Base-by-base conservation (phyloP, 116 monocot genomes). In the Zostera marina region DNA sequence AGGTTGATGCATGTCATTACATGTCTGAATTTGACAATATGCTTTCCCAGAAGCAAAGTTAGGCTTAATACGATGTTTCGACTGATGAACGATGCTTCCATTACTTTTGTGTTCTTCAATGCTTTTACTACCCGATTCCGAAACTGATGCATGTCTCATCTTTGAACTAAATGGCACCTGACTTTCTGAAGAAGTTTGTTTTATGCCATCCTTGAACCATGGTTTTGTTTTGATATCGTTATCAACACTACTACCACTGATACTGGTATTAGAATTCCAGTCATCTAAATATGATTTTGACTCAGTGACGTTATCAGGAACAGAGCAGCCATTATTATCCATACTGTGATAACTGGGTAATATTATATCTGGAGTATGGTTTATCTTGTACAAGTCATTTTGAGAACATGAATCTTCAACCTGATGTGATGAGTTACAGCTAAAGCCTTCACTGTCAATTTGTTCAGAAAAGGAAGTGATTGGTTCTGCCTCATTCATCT, bases 1-100 rank as follows among this genome's bases (percentile, higher is more conserved):
- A 48, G 64, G 67, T 53, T 71, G 68, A 42, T 69, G 70, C 23
- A 48, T 65, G 51, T 67, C 66, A 57, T 67, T 69, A 72, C 68
- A 76, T 3, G 72, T 68, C 47, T 87, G 55, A 67, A 56, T 53
- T 52, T 61, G 59, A 41, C 51, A 56, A 53, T 62, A 47, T 68
- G 60, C 60, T 72, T 72, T 79, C 45, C 77, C 81, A 45, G 54
- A 43, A 62, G 61, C 39, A 22, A 20, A 40, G 17, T 65, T 42
- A 46, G 14, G 41, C 60, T 65, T 68, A 58, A 58, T 13, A 42
- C 43, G 16, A 61, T 65, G 51, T 42, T 63, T 64, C 64, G 65
- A 41, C 38, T 43, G 22, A 41, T 32, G 52, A 61, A 22, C 21
- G 12, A 6, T n/a, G 49, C 53, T 61, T 20, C 3, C 49, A 9